These are phyloP conservation scores for Paracoccidioides brasiliensis DNA, from an alignment of 2,329 filamentous ascomycete genomes.

Conservation along the genomic window DNA sequence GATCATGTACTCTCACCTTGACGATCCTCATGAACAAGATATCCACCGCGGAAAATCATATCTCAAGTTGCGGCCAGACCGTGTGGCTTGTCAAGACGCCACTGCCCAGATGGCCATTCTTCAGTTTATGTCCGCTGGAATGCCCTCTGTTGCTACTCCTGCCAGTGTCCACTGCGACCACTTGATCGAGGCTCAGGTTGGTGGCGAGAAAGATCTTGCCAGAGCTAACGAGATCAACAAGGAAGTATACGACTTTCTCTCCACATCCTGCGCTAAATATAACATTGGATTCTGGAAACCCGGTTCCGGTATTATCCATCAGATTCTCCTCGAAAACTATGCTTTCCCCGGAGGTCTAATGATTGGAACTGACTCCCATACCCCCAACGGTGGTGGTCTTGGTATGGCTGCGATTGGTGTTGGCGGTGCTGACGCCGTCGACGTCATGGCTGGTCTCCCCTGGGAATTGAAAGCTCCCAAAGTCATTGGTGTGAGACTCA, in stretches of 20 bases:
- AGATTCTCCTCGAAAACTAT: conserved; percentile 97
- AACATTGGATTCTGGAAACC: conserved; percentile 99
- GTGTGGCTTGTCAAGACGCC: conserved; percentile 98
- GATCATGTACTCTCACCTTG: conserved; percentile 96
- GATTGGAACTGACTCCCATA: conserved; percentile 97
- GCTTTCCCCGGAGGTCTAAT: conserved; percentile 96
- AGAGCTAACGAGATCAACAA: conserved; percentile 91
- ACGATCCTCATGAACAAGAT: conserved; percentile 90
- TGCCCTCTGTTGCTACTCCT: conserved; percentile 89
- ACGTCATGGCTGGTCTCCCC: conserved; percentile 92
- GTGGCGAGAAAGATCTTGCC: conserved; percentile 84
- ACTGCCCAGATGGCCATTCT: conserved; percentile 99
- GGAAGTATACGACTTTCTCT: conserved; percentile 97
- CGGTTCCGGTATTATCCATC: conserved; percentile 97
- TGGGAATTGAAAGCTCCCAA: conserved; percentile 99
- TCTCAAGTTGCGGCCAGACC: conserved; percentile 90
- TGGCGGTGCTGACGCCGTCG: conserved; percentile 94
- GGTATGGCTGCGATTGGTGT: conserved; percentile 93
- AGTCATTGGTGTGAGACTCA: conserved; percentile 90
- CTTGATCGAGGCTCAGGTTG: conserved; percentile 94
- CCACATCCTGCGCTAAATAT: conserved; percentile 92
- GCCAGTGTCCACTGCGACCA: conserved; percentile 97
- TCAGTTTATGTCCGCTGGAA: conserved; percentile 98
- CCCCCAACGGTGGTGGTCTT: conserved; percentile 90
- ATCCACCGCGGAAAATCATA: conserved; percentile 94